Evolutionary conservation across 495 filamentous ascomycete genomes (phyloP), one percentile per base, ranked within the genome.

Genomic region (Parathielavia appendiculata): DNA sequence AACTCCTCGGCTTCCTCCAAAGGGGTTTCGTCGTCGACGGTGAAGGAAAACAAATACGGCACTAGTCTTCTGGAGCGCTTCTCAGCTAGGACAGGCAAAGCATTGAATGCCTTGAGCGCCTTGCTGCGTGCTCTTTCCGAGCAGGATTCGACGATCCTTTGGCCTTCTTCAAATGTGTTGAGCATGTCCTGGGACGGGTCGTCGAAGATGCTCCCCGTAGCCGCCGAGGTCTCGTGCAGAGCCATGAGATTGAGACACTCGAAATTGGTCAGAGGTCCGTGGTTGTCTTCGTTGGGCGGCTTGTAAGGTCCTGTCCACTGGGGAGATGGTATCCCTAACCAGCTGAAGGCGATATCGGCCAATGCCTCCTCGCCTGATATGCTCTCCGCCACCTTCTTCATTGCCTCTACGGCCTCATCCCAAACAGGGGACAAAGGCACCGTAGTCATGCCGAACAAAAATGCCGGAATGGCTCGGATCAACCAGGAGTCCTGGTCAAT

Each of bases 381-480:
- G 26, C 78, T 78, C 60, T 88, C 83, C 19, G 85, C 83, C 49
- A 97, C 85, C 26, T 85, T 79, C 62, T 88, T 87, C 66, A 98
- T 70, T 16, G 86, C 84, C 23, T 82, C 79, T 35, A 85, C 81
- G 16, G 88, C 84, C 61, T 95, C 90, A 60, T 95, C 89, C 88
- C 91, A 96, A 20, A 92, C 70, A 16, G 87, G 89, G 6, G 90
- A 77, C 55, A 96, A 75, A 60, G 86, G 88, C 50, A 92, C 84
- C 5, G 91, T 93, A 54, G 95, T 81, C 62, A 97, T 81, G 43
- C 92, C 92, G 67, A 97, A 97, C 64, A 88, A 86, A 63, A 91
- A 97, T 14, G 84, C 76, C 1, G 91, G 88, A 32, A 97, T 79
- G 7, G 92, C 78, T 61, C 76, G 78, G 34, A 81, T 73, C 64